phyloP scores from a whole-genome alignment of 2,329 filamentous ascomycete species.

The Neonectria hederae region DNA sequence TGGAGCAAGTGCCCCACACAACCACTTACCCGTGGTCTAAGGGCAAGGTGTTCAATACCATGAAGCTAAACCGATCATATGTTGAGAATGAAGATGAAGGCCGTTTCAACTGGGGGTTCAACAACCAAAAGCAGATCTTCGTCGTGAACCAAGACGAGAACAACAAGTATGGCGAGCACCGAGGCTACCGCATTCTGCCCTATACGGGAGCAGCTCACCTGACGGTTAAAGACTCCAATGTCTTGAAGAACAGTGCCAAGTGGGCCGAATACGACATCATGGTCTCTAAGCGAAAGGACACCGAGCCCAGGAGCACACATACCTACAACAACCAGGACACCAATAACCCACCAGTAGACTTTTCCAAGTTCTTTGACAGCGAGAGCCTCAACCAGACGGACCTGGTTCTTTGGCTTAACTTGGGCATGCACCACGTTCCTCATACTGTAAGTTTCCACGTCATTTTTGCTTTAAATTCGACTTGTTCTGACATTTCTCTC shows the following conservation, averaged over 20 bases:
- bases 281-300: constrained; percentile 49
- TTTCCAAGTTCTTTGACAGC: constrained; percentile 55
- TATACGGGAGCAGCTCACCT: constrained; percentile 51
- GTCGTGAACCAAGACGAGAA: constrained; percentile 56
- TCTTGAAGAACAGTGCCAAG: constrained; percentile 57
- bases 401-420: constrained; percentile 57
- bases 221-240: constrained; percentile 52
- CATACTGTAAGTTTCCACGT: constrained; percentile 3
- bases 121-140: constrained; percentile 55
- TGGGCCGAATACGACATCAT: constrained; percentile 52
- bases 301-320: constrained; percentile 45
- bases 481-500: not conserved
- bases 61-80: constrained; percentile 17
- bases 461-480: no score
- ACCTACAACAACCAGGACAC: constrained; percentile 51
- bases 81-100: constrained; percentile 56
- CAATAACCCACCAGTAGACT: constrained; percentile 55
- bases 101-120: constrained; percentile 51
- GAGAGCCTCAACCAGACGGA: constrained; percentile 51
- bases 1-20: constrained; percentile 51
- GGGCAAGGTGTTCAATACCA: constrained; percentile 23
- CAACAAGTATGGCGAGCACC: constrained; percentile 59
- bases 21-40: constrained; percentile 23
- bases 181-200: constrained; percentile 57
- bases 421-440: constrained; percentile 59